Base-by-base conservation (phyloP, 2,329 filamentous ascomycete genomes). In the Fusarium sp. region DNA sequence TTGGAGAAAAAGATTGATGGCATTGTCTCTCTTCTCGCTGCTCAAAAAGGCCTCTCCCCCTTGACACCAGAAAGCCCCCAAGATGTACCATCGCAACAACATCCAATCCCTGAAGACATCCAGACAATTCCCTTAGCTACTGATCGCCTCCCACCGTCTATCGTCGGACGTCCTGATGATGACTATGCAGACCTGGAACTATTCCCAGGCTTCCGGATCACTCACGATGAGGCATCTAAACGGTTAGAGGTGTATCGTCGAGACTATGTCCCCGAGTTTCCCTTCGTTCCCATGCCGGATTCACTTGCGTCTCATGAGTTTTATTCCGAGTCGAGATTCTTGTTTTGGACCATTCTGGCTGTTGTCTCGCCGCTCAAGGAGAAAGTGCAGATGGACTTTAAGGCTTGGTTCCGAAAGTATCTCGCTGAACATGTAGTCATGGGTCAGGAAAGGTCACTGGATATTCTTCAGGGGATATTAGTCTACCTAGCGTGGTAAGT, bases 1-100 rank as follows among this genome's bases (percentile, higher is more conserved):
- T 54, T 84, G 3, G 83, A 84, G 62, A 79, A 82, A 61, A 84
- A 83, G 68, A 82, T 84, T 34, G 82, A 84, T n/a, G 81, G 81
- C 42, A 80, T 84, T 24, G 80, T 84, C 58, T 82, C 80, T 5
- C 78, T 84, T 6, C 78, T 84, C 10, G 79, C 81, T 6, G 78
- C 79, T 56, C 79, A 80, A 22, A 72, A 76, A 54, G 73, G 69
- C 45, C 71, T 72, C 16, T 70, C 72, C 5, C 76, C 76, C 9
- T 59, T 72, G 45, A 79, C 77, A 24, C 77, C 76, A n/a, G 76
- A 78, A 38, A 78, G 76, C 16, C 75, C 75, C 34, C 60, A 76
- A 35, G 70, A 71, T 11, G 18, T 10, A 16, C 73, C 67, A n/a
- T 8, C 29, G 1, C 70, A 56, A 2, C 70, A 54, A 9, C 50